Base-by-base conservation (phyloP, 2,329 filamentous ascomycete genomes). In the Madurella fahalii region DNA sequence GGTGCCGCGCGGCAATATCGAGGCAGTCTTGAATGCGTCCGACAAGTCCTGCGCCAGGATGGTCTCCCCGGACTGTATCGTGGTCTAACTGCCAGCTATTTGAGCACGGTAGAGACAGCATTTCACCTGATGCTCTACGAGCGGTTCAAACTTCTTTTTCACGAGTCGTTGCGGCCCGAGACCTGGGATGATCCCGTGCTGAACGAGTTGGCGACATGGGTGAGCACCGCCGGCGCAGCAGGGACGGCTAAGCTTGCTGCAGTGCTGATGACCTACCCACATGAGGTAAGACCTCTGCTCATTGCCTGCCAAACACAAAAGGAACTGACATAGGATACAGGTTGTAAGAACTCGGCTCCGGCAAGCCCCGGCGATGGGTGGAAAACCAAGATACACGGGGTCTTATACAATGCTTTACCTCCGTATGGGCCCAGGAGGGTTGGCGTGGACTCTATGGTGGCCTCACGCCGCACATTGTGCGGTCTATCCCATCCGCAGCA, bases 11-110 rank as follows among this genome's bases (percentile, higher is more conserved):
- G 39, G 25, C 7, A 17, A n/a, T 50, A 50, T 40, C 32, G 12
- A 12, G 34, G 42, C 40, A 50, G 47, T 40, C 40, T 50, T n/a
- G 39, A 50, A 39, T 50, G 47, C 39, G 25, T 50, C 39, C 40
- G 40, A n/a, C n/a, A 50, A 31, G 39, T 50, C 16, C 5, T 42
- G 40, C 47, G 15, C 17, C 25, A 50, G 39, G 47, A 50, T 13
- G 47, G 39, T 16, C 39, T 50, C 9, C 47, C 39, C n/a, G 47
- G 47, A 17, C 15, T 40, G 40, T 40, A 40, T 16, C n/a, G n/a
- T 5, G 40, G n/a, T 9, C 40, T 40, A 17, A 40, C 15, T 16
- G 40, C 40, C 31, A 16, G 13, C 40, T 44, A 44, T n/a, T 12
- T 44, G 3, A 13, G 42, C 20, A 44, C 42, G n/a, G 20, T 15